Percentiles rank a stretch among this genome's conserved stretches.
Evolutionary conservation across 202 grass and related monocot genomes (phyloP).

Genomic region (Schoenoplectus tabernaemontani): DNA sequence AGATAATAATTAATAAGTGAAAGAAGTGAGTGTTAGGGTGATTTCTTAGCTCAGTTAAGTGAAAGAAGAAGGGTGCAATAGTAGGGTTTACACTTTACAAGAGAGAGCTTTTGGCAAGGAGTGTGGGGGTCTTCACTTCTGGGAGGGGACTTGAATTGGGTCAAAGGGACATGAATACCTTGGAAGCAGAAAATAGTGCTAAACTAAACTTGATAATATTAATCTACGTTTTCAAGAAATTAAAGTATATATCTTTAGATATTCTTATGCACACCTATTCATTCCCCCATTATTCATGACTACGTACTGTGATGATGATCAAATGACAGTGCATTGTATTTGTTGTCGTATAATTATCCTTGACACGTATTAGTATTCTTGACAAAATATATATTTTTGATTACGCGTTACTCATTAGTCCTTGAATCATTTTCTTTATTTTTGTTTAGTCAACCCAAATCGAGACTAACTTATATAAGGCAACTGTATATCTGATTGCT

Average conservation of each 20-base stretch:
- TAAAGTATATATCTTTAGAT: slow-evolving; percentile 6
- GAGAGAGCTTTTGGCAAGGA: slow-evolving; percentile 16
- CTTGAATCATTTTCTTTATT: not conserved
- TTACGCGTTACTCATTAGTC: not conserved
- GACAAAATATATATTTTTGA: not conserved
- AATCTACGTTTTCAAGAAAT: slow-evolving; percentile 6
- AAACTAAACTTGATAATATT: slow-evolving; percentile 16
- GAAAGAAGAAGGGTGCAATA: too few species aligned
- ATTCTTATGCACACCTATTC: slow-evolving; percentile 13
- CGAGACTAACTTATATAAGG: too few species aligned
- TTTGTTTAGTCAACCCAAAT: not conserved
- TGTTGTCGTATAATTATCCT: not conserved
- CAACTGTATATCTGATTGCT: too few species aligned
- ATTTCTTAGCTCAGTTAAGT: not conserved
- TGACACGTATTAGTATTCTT: not conserved
- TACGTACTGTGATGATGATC: not conserved
- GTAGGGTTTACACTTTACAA: too few species aligned
- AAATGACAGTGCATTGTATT: not conserved
- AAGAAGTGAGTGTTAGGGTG: not conserved
- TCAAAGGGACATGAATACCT: slow-evolving; percentile 31
- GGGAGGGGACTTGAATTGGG: slow-evolving; percentile 19
- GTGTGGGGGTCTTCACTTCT: slow-evolving; percentile 14
- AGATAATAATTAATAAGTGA: not conserved
- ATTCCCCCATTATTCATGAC: slow-evolving; percentile 15
- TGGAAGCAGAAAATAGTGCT: slow-evolving; percentile 25